Evolutionary conservation across 495 filamentous ascomycete species (phyloP).

Genomic region (Pyronema omphalodes): DNA sequence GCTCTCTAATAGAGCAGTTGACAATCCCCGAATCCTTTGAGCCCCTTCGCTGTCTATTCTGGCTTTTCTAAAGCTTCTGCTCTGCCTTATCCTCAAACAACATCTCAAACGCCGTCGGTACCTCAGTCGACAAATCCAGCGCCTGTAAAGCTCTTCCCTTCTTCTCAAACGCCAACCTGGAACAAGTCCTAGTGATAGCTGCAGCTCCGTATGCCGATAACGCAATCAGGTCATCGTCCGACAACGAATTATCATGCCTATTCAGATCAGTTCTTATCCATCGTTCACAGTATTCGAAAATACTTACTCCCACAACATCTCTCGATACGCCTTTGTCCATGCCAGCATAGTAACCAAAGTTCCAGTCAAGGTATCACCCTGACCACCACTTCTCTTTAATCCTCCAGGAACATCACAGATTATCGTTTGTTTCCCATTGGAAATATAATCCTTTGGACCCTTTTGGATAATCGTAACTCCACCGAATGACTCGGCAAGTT

Average conservation of each 20-base stretch:
- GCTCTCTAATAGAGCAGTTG: too few relatives aligned
- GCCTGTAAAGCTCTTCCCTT: constrained; percentile 83
- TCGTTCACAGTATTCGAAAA: background rate
- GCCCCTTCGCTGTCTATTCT: constrained; percentile 25
- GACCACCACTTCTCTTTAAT: constrained; percentile 76
- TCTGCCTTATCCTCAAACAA: constrained; percentile 36
- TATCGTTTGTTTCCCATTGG: constrained; percentile 57
- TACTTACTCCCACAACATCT: constrained; percentile 56
- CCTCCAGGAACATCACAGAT: constrained; percentile 61
- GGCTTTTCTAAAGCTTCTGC: constrained; percentile 9
- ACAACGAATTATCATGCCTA: constrained; percentile 35
- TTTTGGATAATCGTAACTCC: constrained; percentile 88
- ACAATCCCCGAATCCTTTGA: constrained; percentile 28
- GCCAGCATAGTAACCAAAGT: constrained; percentile 71
- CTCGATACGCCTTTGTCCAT: constrained; percentile 71
- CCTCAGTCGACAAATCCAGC: constrained; percentile 82
- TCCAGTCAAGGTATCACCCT: constrained; percentile 90
- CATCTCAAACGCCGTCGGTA: constrained; percentile 62
- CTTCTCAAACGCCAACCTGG: constrained; percentile 67
- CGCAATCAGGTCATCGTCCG: constrained; percentile 46
- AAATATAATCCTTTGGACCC: constrained; percentile 67
- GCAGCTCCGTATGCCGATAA: constrained; percentile 75
- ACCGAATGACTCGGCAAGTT: constrained; percentile 56
- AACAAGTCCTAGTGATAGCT: constrained; percentile 69
- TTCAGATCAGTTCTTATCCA: background rate